These are phyloP conservation scores for Peltaster fructicola DNA, from an alignment of 2,329 filamentous ascomycete genomes.

Conservation along the genomic window DNA sequence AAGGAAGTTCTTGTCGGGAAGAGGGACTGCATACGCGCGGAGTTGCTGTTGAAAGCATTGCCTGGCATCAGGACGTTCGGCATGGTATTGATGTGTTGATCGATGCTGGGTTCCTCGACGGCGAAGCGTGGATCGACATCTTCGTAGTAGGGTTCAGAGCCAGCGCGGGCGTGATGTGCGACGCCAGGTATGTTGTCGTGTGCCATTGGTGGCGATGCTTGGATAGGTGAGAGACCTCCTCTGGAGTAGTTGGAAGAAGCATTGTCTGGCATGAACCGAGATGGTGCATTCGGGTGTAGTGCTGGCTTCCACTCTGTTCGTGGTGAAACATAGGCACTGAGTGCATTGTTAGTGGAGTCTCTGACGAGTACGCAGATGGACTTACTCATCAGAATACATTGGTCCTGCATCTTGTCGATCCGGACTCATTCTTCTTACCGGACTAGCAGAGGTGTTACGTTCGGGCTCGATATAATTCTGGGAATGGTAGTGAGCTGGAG, in stretches of 20 bases:
- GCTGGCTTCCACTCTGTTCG: constrained; percentile 26
- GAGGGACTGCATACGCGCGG: constrained; percentile 4
- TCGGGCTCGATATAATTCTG: constrained; percentile 6
- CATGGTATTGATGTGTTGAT: too few species aligned
- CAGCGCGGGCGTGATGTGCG: constrained; percentile 15
- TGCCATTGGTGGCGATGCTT: constrained; percentile 12
- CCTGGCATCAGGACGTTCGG: constrained; percentile 11
- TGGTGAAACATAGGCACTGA: constrained; percentile 28
- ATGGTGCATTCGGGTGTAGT: constrained; percentile 12
- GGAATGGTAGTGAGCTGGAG: constrained; percentile 22
- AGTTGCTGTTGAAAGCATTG: constrained; percentile 3
- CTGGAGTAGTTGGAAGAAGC: constrained; percentile 1
- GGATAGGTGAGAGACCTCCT: constrained; percentile 12
- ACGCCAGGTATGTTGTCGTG: constrained; percentile 3
- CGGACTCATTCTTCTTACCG: too few species aligned
- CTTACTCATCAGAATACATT: constrained; percentile 61
- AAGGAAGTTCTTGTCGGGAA: constrained; percentile 3
- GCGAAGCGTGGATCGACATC: constrained; percentile 83
- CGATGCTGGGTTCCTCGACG: background rate
- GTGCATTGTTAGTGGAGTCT: constrained; percentile 7
- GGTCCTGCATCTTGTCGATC: too few species aligned
- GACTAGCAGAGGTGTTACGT: too few species aligned
- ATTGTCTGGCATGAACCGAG: constrained; percentile 1
- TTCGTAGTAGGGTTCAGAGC: constrained; percentile 59
- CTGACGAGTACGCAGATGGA: constrained; percentile 4